Percentiles rank a stretch among this genome's conserved stretches.
These are phyloP conservation scores for Mortierella sp. DNA, from an alignment of 371 early-diverging fungal genomes.

Conservation along the genomic window DNA sequence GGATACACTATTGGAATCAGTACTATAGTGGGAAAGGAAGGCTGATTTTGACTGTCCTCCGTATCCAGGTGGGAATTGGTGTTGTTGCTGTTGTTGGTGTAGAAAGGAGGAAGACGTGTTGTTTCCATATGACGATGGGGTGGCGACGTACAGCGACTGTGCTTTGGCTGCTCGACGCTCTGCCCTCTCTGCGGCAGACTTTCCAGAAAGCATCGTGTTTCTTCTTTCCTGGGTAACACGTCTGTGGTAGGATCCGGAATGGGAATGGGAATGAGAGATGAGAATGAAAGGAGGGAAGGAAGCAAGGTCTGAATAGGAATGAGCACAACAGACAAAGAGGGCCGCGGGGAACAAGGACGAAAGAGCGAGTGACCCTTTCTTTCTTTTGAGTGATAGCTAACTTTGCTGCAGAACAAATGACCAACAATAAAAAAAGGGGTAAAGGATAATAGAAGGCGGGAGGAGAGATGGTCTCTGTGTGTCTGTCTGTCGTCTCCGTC, in stretches of 20 bases:
- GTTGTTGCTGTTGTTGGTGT: constrained; percentile 19
- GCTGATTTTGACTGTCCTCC: not conserved
- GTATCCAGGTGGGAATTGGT: constrained; percentile 1
- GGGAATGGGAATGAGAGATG: constrained; percentile 25
- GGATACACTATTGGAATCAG: constrained; percentile 6
- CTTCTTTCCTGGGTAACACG: not conserved
- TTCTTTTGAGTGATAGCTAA: no score
- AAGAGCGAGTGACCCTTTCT: no score
- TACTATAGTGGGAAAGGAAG: constrained; percentile 7
- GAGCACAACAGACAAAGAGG: constrained; percentile 4
- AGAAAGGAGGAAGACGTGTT: constrained; percentile 7
- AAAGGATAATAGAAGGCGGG: no score
- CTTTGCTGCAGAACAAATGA: no score
- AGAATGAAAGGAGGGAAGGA: no score
- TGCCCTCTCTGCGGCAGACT: constrained; percentile 39
- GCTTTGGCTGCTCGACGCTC: constrained; percentile 49
- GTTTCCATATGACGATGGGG: constrained; percentile 26
- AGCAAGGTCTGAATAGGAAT: constrained; percentile 13
- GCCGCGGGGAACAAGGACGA: no score
- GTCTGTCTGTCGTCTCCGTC: no score
- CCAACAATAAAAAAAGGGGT: no score
- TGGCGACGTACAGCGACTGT: constrained; percentile 51
- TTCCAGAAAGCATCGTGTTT: constrained; percentile 36
- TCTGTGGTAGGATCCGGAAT: not conserved
- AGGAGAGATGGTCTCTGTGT: no score